phyloP scores from a whole-genome alignment of 1,139 yeast species.

The Meyerozyma elateridarum region DNA sequence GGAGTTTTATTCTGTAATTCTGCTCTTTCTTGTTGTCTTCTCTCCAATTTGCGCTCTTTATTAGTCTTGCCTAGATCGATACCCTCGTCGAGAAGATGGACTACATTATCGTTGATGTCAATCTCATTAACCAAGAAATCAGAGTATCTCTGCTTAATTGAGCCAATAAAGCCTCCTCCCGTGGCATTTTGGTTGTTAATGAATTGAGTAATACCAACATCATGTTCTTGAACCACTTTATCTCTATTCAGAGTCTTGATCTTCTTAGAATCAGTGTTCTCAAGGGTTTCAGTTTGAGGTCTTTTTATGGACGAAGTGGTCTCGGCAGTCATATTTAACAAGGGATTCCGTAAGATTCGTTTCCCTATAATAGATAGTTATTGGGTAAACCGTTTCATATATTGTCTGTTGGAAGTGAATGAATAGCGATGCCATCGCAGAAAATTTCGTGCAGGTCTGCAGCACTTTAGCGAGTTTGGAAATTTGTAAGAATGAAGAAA shows the following conservation, averaged over 20 bases:
- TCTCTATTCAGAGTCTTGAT: slow-evolving; percentile 9
- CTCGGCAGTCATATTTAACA: neutral
- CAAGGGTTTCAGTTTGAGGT: no score
- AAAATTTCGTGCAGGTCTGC: no score
- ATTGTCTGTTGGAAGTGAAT: no score
- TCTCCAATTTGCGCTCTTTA: slow-evolving; percentile 47
- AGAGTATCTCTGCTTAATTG: slow-evolving; percentile 83
- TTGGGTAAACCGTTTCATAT: slow-evolving; percentile 1
- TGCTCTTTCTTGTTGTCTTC: slow-evolving; percentile 35
- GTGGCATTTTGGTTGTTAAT: slow-evolving; percentile 40
- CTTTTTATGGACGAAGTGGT: neutral
- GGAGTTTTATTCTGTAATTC: slow-evolving; percentile 31
- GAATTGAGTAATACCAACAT: slow-evolving; percentile 82
- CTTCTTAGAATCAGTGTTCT: slow-evolving; percentile 10
- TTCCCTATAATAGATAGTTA: slow-evolving; percentile 3
- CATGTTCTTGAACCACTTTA: slow-evolving; percentile 47
- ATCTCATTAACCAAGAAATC: slow-evolving; percentile 94
- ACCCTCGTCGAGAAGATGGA: slow-evolving; percentile 75
- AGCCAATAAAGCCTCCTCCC: slow-evolving; percentile 67
- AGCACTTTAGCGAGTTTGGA: no score
- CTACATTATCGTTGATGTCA: slow-evolving; percentile 59
- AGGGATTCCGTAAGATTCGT: slow-evolving; percentile 3
- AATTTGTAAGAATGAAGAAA: no score
- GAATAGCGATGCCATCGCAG: no score
- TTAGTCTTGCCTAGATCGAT: slow-evolving; percentile 48